A percentile compares a stretch with the other conserved stretches of the same genome.
phyloP scores from a whole-genome alignment of 257 asterid genomes.

The Paraleonurus japonicus region DNA sequence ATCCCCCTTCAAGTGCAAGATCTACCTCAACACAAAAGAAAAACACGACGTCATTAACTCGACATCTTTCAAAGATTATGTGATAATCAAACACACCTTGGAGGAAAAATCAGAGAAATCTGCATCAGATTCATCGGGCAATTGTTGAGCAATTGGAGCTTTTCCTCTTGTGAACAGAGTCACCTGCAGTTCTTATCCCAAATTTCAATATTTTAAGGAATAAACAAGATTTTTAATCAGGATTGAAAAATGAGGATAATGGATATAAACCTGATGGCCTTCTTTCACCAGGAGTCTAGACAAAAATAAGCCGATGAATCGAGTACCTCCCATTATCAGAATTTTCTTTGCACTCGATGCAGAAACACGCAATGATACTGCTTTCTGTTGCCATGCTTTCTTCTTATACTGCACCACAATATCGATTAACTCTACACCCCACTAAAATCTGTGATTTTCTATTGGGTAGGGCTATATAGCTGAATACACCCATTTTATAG shows the following conservation, averaged over 20 bases:
- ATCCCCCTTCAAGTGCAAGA: constrained; percentile 93
- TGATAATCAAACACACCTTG: constrained; percentile 42
- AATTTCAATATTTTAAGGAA: neutral
- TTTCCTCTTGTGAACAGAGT: constrained; percentile 97
- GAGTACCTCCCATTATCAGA: constrained; percentile 98
- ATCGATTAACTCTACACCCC: constrained; percentile 5
- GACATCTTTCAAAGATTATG: neutral
- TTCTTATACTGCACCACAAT: constrained; percentile 54
- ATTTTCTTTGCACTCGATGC: constrained; percentile 90
- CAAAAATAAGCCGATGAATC: constrained; percentile 89
- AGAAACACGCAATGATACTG: constrained; percentile 50
- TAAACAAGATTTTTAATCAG: neutral
- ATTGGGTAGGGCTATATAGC: too few relatives aligned
- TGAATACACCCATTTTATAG: too few relatives aligned
- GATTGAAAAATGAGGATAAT: neutral
- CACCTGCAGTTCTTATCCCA: constrained; percentile 49
- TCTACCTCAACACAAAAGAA: constrained; percentile 37
- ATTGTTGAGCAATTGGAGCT: constrained; percentile 85
- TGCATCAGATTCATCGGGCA: constrained; percentile 84
- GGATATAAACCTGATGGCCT: constrained; percentile 77
- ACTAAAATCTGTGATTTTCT: too few relatives aligned
- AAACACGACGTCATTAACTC: neutral
- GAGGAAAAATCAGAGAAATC: constrained; percentile 78
- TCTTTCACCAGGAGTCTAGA: constrained; percentile 95
- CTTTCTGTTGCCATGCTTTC: constrained; percentile 62